Conservation (phyloP, 768 basidiomycete genomes). For the Kwoniella mangroviensis region DNA sequence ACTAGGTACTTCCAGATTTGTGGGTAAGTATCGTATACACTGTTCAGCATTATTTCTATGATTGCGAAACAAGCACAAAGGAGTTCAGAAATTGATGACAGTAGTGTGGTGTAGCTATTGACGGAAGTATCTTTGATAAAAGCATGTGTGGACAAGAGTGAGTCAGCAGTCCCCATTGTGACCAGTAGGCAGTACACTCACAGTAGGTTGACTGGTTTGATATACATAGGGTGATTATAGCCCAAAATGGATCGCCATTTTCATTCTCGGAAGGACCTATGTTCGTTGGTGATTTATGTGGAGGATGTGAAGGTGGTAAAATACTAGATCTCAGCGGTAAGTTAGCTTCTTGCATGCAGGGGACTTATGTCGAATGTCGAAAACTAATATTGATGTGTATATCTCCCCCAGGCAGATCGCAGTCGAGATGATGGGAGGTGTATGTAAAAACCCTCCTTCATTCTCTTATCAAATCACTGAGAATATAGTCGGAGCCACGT, state of each 20-base stretch:
- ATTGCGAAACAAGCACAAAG: not conserved
- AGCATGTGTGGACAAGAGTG: conserved; percentile 9
- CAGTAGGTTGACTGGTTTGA: too few species aligned
- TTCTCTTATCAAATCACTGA: conserved; percentile 8
- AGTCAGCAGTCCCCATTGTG: too few species aligned
- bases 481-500: not conserved
- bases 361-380: not conserved
- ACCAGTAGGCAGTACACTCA: too few species aligned
- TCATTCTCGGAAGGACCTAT: conserved; percentile 11
- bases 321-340: conserved; percentile 5
- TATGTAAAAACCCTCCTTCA: conserved; percentile 7
- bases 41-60: not conserved
- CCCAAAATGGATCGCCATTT: conserved; percentile 1
- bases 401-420: conserved; percentile 6
- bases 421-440: conserved; percentile 6
- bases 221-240: conserved; percentile 2
- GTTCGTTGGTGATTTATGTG: conserved; percentile 3
- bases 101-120: not conserved
- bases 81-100: too few species aligned
- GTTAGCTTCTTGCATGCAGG: not conserved
- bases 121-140: not conserved
- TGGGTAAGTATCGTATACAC: not conserved
- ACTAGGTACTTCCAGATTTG: conserved; percentile 1
- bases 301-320: conserved; percentile 1
- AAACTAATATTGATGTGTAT: not conserved